Conservation (phyloP, 2,329 filamentous ascomycete genomes). For the Ophiocordyceps camponoti-rufipedis region DNA sequence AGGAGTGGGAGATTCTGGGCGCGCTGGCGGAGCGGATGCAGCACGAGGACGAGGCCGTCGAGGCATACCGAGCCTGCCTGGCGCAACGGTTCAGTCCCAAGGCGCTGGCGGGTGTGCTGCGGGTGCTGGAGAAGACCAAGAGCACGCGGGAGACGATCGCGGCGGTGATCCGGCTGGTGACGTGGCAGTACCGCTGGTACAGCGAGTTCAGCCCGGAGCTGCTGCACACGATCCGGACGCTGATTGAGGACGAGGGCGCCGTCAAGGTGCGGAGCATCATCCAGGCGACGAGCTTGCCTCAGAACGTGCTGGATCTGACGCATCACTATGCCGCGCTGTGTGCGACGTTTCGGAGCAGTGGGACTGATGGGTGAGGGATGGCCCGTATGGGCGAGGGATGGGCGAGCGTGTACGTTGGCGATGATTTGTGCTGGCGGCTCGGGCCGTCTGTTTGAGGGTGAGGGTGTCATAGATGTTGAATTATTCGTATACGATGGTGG, state of each 20-base stretch:
- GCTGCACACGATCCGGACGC: slow-evolving; percentile 67
- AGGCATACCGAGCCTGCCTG: slow-evolving; percentile 82
- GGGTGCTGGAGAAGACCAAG: slow-evolving; percentile 57
- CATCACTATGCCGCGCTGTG: slow-evolving; percentile 93
- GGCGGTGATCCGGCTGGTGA: slow-evolving; percentile 77
- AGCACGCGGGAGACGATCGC: slow-evolving; percentile 68
- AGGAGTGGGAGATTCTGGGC: slow-evolving; percentile 96
- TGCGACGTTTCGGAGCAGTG: slow-evolving; percentile 85
- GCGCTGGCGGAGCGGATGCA: slow-evolving; percentile 84
- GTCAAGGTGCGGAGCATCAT: slow-evolving; percentile 96
- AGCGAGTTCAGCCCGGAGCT: slow-evolving; percentile 94
- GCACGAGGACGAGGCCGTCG: slow-evolving; percentile 76
- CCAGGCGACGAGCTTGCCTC: slow-evolving; percentile 83
- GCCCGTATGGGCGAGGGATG: no score
- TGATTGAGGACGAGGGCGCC: slow-evolving; percentile 94
- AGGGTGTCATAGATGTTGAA: no score
- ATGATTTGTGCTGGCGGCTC: no score
- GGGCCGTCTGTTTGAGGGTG: no score
- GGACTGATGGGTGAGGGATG: slow-evolving; percentile 52
- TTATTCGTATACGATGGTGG: no score
- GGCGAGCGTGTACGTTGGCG: no score
- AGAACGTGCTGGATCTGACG: slow-evolving; percentile 82
- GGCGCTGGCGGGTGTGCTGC: slow-evolving; percentile 70
- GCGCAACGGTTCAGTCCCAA: slow-evolving; percentile 83
- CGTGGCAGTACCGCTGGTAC: slow-evolving; percentile 99